phyloP scores from a whole-genome alignment of 1,284 basidiomycete species.

The Amylostereum areolatum region DNA sequence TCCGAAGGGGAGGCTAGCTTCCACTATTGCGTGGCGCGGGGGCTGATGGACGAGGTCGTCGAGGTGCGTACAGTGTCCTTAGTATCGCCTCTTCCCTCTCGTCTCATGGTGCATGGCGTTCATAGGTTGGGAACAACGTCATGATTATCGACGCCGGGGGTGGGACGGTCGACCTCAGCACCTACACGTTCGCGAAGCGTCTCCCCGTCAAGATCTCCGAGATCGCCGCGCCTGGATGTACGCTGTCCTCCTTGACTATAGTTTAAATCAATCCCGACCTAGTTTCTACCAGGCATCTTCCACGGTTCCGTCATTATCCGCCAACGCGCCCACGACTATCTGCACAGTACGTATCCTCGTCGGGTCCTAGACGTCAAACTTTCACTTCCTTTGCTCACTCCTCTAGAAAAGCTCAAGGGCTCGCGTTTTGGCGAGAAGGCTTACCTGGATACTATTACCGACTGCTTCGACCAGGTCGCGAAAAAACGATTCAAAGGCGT shows the following conservation, averaged over 20 bases:
- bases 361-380: constrained; percentile 13
- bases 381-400: constrained; percentile 3
- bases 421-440: constrained; percentile 21
- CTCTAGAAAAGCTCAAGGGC: constrained; percentile 23
- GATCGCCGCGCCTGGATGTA: constrained; percentile 8
- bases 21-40: constrained; percentile 33
- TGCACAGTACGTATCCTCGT: constrained; percentile 13
- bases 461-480: constrained; percentile 45
- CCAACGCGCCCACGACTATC: constrained; percentile 27
- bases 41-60: constrained; percentile 22
- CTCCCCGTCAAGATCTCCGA: constrained; percentile 8
- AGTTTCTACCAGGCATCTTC: constrained; percentile 23
- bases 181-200: constrained; percentile 3
- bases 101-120: no score
- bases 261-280: neutral
- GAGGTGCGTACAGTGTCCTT: constrained; percentile 9
- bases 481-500: constrained; percentile 40
- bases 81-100: neutral
- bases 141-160: constrained; percentile 14
- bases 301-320: constrained; percentile 38
- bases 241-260: neutral
- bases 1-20: constrained; percentile 42
- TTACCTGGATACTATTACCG: constrained; percentile 36
- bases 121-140: constrained; percentile 6
- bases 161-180: constrained; percentile 13